Base-by-base conservation (phyloP, 208 protist species). In the Leishmania tarentolae region DNA sequence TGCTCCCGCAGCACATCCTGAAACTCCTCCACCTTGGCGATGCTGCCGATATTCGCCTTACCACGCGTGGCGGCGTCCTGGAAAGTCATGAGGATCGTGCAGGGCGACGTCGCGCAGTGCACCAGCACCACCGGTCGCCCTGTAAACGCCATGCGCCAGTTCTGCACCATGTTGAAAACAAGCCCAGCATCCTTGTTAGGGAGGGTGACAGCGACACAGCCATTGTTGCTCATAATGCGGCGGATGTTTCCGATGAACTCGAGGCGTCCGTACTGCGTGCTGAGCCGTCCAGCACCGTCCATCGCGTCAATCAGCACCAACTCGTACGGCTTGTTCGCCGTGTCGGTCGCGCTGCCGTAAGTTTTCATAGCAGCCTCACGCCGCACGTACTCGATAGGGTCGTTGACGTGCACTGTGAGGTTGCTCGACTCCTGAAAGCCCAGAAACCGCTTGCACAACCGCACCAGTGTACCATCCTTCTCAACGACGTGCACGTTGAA, bases 1-100 rank as follows among this genome's bases (percentile, higher is more conserved):
- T 94, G 91, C 31, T 90, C 82, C 37, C 93, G 90, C 59, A 96
- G 82, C 42, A 98, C 19, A 75, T 98, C 95, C 61, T 89, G 87
- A 56, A 98, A 95, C 85, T 98, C 93, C 24, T 90, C 80, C 59
- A 94, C 89, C 76, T 84, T 92, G 42, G 37, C 88, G 35, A 97
- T 85, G n/a, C 76, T 92, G 76, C 95, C 95, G 37, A 97, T 86
- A 78, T 95, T 96, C 13, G 86, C 80, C 76, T 92, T 91, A 31
- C 93, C 93, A 13, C 93, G 90, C 21, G 82, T 79, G 3, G 89
- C 93, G 35, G 91, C 75, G 70, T 98, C 93, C 65, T 96, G 93
- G 75, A 98, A 98, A 0, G 95, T 97, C 85, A 98, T 95, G 56
- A 98, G 90, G 71, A 98, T 88, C n/a, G 93, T 95, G 75, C 87